These are phyloP conservation scores for Volvox africanus DNA, from an alignment of 139 green algal species.

Conservation along the genomic window DNA sequence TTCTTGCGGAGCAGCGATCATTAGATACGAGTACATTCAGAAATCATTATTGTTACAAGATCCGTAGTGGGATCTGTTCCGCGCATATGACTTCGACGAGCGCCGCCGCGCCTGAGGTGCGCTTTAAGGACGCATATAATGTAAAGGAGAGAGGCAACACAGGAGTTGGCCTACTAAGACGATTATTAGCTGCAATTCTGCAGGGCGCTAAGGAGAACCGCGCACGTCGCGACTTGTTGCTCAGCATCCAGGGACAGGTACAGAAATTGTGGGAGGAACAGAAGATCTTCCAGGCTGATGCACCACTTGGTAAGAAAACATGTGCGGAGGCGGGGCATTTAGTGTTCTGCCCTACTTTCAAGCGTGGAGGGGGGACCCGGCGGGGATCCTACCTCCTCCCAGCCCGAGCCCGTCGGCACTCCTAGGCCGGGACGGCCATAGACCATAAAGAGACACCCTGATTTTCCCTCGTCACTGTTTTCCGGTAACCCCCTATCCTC, in stretches of 20 bases:
- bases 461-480: too few species aligned
- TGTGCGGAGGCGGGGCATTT: too few species aligned
- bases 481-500: too few species aligned
- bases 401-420: too few species aligned
- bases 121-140: neutral
- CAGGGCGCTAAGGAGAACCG: conserved; percentile 52
- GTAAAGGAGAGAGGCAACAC: neutral
- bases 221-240: conserved; percentile 85
- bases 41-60: neutral
- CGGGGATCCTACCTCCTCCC: too few species aligned
- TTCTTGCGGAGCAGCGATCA: neutral
- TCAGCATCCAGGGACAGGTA: conserved; percentile 80
- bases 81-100: conserved; percentile 2
- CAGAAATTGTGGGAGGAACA: conserved; percentile 88
- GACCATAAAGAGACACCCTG: too few species aligned
- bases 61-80: neutral
- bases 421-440: too few species aligned
- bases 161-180: neutral
- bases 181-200: neutral
- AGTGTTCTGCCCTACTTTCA: too few species aligned
- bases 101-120: conserved; percentile 35
- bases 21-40: neutral
- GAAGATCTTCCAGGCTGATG: conserved; percentile 91
- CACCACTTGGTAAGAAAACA: conserved; percentile 64
- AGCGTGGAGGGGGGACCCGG: too few species aligned